Evolutionary conservation across 2,329 filamentous ascomycete genomes (phyloP), one percentile per base, ranked within the genome.

Genomic region (Colletotrichum lupini): DNA sequence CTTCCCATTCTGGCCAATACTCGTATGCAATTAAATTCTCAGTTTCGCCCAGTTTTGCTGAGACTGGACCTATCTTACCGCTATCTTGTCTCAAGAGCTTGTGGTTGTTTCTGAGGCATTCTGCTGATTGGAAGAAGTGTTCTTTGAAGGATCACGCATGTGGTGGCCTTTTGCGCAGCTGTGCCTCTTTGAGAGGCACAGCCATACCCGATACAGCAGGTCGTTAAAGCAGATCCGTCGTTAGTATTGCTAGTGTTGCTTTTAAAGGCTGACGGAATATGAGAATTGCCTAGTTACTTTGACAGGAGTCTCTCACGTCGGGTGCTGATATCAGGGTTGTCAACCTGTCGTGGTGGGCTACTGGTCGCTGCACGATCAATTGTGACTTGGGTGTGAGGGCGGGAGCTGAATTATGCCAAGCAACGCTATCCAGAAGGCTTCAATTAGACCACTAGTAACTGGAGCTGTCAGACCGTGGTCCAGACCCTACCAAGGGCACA

Each of bases 121-220:
- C 2, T n/a, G 24, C 8, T 35, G 16, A 64, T 53, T 53, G 46
- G 46, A 1, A 32, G 11, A 4, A 26, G 8, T 3, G 14, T 7
- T 22, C 16, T 9, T 19, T 6, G n/a, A 64, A 57, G 59, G n/a
- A 65, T 56, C n/a, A 26, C 9, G 53, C 30, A 55, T 55, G 37
- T 55, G 24, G 28, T 14, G 19, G 7, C 28, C 37, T 57, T 24
- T 55, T 26, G 32, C n/a, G 46, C 19, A 19, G 35, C 14, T 26
- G 24, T 22, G n/a, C 26, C 37, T 14, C 35, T 49, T 5, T 28
- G n/a, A 7, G 12, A 2, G 19, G 7, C 24, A 3, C 1, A 26
- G 7, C 56, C 19, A 71, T 67, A 12, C 68, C 63, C 26, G 6
- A 60, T 55, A 14, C 30, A 61, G 68, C 67, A 71, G 62, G 62